Percentiles rank a stretch among this genome's conserved stretches.
phyloP scores from a whole-genome alignment of 139 green algal species.

The Trebouxia sp. region DNA sequence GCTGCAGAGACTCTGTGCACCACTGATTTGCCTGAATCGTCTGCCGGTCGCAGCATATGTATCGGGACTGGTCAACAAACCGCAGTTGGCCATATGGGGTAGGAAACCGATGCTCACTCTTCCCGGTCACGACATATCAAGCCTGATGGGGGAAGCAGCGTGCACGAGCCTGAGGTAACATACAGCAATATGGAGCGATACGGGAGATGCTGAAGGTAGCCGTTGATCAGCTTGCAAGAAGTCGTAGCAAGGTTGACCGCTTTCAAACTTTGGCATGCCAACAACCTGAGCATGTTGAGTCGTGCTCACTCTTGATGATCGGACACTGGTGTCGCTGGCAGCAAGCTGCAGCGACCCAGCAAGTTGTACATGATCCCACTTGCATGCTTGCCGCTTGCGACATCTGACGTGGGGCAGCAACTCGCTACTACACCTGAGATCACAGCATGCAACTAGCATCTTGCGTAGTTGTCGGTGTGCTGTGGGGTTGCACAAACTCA shows the following conservation, averaged over 20 bases:
- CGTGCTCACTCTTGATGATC: too few relatives aligned
- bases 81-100: constrained; percentile 20
- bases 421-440: too few relatives aligned
- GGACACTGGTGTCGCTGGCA: too few relatives aligned
- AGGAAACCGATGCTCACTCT: neutral
- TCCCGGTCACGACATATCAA: too few relatives aligned
- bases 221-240: neutral
- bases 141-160: too few relatives aligned
- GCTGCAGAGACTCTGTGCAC: constrained; percentile 36
- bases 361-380: too few relatives aligned
- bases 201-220: neutral
- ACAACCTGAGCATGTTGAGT: too few relatives aligned
- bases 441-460: neutral
- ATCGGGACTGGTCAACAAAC: neutral
- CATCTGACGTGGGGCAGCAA: too few relatives aligned
- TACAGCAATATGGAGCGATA: neutral
- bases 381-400: too few relatives aligned
- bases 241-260: neutral
- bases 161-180: too few relatives aligned
- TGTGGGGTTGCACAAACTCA: constrained; percentile 72
- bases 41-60: constrained; percentile 21
- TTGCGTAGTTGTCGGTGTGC: constrained; percentile 39
- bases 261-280: constrained; percentile 15
- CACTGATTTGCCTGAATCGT: constrained; percentile 19
- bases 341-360: too few relatives aligned